phyloP scores from a whole-genome alignment of 805 yeast genomes.

The Metschnikowia arizonensis region DNA sequence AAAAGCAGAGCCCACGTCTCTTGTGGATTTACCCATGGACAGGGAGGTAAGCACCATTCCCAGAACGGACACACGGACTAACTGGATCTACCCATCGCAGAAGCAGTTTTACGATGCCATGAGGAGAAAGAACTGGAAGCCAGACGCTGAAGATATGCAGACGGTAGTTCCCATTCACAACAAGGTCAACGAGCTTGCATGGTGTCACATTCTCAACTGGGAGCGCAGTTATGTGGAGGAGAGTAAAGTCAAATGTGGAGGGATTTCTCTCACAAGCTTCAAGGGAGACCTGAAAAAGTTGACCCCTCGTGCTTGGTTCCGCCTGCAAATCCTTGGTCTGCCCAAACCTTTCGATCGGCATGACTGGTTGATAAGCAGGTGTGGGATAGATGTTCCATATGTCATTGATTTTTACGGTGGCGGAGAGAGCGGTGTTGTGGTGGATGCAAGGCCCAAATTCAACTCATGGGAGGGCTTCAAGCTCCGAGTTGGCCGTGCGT shows the following conservation, averaged over 20 bases:
- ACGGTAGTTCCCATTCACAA: conserved; percentile 93
- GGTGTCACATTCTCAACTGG: conserved; percentile 84
- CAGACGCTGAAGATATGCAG: conserved; percentile 76
- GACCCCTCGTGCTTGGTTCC: conserved; percentile 79
- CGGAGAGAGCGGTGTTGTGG: conserved; percentile 49
- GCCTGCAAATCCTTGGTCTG: conserved; percentile 62
- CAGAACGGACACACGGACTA: conserved; percentile 52
- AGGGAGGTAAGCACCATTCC: conserved; percentile 82
- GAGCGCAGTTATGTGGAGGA: conserved; percentile 58
- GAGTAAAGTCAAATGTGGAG: conserved; percentile 58
- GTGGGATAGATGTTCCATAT: conserved; percentile 80
- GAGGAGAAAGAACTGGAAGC: conserved; percentile 86
- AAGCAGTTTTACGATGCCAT: conserved; percentile 93
- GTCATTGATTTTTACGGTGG: conserved; percentile 82
- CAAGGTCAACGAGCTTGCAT: conserved; percentile 87
- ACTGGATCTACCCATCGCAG: conserved; percentile 96
- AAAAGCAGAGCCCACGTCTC: conserved; percentile 23
- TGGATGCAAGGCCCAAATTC: conserved; percentile 91
- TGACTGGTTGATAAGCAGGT: conserved; percentile 86
- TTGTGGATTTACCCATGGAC: conserved; percentile 54
- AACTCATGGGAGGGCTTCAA: conserved; percentile 76
- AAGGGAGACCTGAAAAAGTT: conserved; percentile 82
- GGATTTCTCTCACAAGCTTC: conserved; percentile 77
- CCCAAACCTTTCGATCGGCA: conserved; percentile 91
- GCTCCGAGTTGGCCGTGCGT: conserved; percentile 59